Evolutionary conservation across 352 stramenopile species (phyloP).

Genomic region (Globisporangium acanthophoron): DNA sequence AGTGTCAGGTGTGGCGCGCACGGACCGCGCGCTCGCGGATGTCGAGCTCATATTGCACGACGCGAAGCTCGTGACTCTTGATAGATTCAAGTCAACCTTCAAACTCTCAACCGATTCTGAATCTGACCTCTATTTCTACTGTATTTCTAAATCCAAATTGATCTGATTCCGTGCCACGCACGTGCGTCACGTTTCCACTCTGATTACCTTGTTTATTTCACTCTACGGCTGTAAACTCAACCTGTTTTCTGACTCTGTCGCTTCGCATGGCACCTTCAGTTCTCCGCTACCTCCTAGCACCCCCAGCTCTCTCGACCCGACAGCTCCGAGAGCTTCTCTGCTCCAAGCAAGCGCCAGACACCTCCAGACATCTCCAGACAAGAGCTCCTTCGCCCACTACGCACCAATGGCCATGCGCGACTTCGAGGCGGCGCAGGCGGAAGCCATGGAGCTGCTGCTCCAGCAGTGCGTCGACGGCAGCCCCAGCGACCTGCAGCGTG

Average conservation of each 20-base stretch:
- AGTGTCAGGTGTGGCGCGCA: no score
- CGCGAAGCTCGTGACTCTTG: no score
- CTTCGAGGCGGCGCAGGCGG: slow-evolving; percentile 40
- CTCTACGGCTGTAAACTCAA: neutral
- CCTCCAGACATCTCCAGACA: no score
- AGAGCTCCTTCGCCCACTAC: neutral
- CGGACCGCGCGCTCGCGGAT: no score
- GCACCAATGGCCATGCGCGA: slow-evolving; percentile 15
- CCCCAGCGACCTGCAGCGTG: slow-evolving; percentile 8
- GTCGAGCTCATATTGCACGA: no score
- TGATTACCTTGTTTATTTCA: neutral
- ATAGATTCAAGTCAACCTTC: no score
- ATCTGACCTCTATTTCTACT: no score
- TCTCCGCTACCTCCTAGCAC: no score
- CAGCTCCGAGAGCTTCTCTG: neutral
- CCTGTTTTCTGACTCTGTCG: neutral
- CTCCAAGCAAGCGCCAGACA: neutral
- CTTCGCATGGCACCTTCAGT: neutral
- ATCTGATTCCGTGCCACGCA: no score
- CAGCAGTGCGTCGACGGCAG: slow-evolving; percentile 36
- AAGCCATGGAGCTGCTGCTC: slow-evolving; percentile 53
- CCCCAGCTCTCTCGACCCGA: no score
- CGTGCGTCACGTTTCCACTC: neutral
- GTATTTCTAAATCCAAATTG: no score
- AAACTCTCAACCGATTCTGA: no score